These are phyloP conservation scores for Pichia rugopelliculosa DNA, from an alignment of 805 yeast genomes.

Conservation along the genomic window DNA sequence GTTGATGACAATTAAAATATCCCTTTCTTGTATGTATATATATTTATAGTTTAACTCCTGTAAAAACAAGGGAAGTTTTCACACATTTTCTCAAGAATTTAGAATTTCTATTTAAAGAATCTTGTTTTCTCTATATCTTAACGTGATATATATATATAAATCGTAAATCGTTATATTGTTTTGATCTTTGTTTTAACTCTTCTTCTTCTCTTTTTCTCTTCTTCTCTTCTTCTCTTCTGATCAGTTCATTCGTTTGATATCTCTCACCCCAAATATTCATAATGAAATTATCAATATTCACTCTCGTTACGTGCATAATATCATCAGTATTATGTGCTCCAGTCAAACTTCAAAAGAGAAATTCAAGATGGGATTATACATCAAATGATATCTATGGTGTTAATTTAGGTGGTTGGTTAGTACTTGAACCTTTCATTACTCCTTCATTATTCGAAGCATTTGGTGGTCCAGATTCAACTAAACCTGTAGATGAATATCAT, in stretches of 20 bases:
- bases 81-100: no score
- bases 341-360: conserved; percentile 22
- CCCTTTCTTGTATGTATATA: no score
- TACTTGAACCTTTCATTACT: conserved; percentile 78
- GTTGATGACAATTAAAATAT: no score
- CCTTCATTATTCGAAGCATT: conserved; percentile 63
- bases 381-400: conserved; percentile 46
- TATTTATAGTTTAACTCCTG: no score
- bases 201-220: neutral
- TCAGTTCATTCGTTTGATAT: no score
- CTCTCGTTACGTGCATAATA: neutral
- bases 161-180: no score
- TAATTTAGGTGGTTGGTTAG: conserved; percentile 86
- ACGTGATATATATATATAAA: no score
- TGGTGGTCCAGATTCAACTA: conserved; percentile 32
- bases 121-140: no score
- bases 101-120: no score
- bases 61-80: no score
- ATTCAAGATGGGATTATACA: conserved; percentile 27
- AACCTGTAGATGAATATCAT: conserved; percentile 82
- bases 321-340: conserved; percentile 18
- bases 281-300: neutral
- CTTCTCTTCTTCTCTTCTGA: no score
- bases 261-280: neutral
- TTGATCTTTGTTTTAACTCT: no score